Base-by-base conservation (phyloP, 116 monocot genomes). In the Thalassia testudinum region DNA sequence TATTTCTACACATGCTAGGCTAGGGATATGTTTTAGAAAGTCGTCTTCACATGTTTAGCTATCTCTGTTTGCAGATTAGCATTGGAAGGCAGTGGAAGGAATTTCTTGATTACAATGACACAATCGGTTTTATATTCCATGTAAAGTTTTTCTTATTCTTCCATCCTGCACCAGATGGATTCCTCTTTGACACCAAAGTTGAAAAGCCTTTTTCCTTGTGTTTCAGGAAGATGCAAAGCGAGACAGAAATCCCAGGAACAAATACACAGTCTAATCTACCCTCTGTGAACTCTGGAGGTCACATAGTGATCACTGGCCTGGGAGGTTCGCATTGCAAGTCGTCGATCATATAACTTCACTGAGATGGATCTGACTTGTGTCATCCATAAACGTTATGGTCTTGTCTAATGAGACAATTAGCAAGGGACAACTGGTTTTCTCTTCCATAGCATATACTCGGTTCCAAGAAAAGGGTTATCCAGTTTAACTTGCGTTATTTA, bases 51-150 rank as follows among this genome's bases (percentile, higher is more conserved):
- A n/a, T n/a, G n/a, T n/a, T n/a, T n/a, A n/a, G n/a, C n/a, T n/a
- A n/a, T n/a, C n/a, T n/a, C n/a, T n/a, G n/a, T n/a, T 40, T 40
- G 7, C 47, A 93, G 93, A 7, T 78, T 44, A 93, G 80, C 78
- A 87, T 93, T 62, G 93, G 78, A 49, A 69, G 57, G 56, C 83
- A 93, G 59, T 93, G 93, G 93, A 93, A 93, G 67, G 81, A 80
- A 58, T 65, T 83, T 23, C 57, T 87, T 24, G 92, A 93, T 47
- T 75, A 67, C 72, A 73, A 80, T 34, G 87, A 93, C 7, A 34
- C 26, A 0, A 87, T 93, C 61, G 83, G 80, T 8, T 93, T 87
- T 66, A 72, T 87, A 44, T 59, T 87, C 61, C 87, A 93, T 69
- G 92, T 92, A 71, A 67, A 66, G 6, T 0, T 28, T 27, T 28